Evolutionary conservation across 371 early-diverging fungal species (phyloP).

Genomic region (Thermomucor indicae-seudaticae): DNA sequence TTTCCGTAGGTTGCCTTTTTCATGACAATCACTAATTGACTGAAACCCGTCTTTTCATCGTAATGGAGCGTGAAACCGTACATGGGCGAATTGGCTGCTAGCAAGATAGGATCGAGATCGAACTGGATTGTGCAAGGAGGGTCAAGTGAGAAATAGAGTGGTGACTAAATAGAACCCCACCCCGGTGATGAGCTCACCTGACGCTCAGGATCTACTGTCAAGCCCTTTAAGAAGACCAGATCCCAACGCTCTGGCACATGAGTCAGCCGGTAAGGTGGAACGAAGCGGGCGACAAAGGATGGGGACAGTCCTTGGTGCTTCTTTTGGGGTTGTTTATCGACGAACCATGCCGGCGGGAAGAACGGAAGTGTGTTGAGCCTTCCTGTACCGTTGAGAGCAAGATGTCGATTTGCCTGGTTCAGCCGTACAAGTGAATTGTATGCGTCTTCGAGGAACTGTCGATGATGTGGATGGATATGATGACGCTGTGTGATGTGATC

Average conservation of each 20-base stretch:
- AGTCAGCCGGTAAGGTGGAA: constrained; percentile 31
- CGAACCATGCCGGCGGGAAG: constrained; percentile 40
- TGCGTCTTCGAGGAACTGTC: constrained; percentile 25
- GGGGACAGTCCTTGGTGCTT: constrained; percentile 29
- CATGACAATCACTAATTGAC: constrained; percentile 36
- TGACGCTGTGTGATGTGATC: constrained; percentile 23
- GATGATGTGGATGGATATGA: constrained; percentile 30
- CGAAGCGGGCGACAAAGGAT: constrained; percentile 38
- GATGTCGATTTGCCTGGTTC: constrained; percentile 31
- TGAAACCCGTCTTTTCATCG: constrained; percentile 26
- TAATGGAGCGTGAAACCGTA: constrained; percentile 34
- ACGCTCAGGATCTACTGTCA: constrained; percentile 29
- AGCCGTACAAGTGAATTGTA: constrained; percentile 27
- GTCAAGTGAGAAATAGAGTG: neutral
- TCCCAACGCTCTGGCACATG: constrained; percentile 41
- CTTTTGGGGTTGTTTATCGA: constrained; percentile 23
- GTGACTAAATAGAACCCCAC: constrained; percentile 3
- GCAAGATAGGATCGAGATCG: constrained; percentile 23
- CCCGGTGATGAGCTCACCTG: constrained; percentile 18
- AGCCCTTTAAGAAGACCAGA: constrained; percentile 37
- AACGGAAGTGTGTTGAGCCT: constrained; percentile 28
- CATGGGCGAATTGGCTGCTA: constrained; percentile 19
- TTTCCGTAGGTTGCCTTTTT: constrained; percentile 36
- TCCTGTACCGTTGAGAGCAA: constrained; percentile 24
- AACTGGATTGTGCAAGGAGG: constrained; percentile 7